A percentile compares a stretch with the other conserved stretches of the same genome.
Evolutionary conservation across 2,329 filamentous ascomycete species (phyloP).

Genomic region (Nannizziopsis arthrosporioides): DNA sequence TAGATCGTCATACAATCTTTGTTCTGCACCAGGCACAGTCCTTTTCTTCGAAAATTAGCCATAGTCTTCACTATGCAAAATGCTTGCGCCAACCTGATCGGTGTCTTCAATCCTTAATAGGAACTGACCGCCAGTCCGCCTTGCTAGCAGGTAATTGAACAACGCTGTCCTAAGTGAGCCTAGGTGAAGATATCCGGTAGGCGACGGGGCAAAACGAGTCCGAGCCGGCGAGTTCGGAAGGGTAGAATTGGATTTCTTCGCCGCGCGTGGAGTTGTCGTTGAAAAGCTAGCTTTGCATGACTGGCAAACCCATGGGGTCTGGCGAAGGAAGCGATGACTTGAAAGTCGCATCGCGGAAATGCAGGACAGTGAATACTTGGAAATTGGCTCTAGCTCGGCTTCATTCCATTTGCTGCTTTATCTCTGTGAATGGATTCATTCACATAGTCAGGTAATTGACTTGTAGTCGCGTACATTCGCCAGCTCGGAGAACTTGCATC

Average conservation of each 20-base stretch:
- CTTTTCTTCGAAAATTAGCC: neutral
- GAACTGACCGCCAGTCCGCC: constrained; percentile 78
- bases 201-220: constrained; percentile 88
- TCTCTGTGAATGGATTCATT: no score
- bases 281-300: constrained; percentile 28
- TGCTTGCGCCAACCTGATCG: constrained; percentile 54
- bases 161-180: constrained; percentile 84
- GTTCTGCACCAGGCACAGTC: constrained; percentile 53
- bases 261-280: constrained; percentile 17
- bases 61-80: neutral
- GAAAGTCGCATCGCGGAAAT: constrained; percentile 22
- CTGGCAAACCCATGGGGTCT: constrained; percentile 28
- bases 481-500: no score
- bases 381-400: no score
- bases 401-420: no score
- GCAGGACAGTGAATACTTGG: neutral
- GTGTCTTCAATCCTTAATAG: constrained; percentile 89
- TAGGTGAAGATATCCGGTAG: constrained; percentile 85
- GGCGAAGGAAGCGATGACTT: constrained; percentile 19
- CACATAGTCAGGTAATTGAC: no score
- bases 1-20: constrained; percentile 65
- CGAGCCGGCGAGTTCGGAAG: constrained; percentile 48
- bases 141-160: constrained; percentile 91
- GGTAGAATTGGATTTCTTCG: constrained; percentile 25
- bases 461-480: no score